Evolutionary conservation across 116 monocot genomes (phyloP).

Genomic region (Cymodocea nodosa): DNA sequence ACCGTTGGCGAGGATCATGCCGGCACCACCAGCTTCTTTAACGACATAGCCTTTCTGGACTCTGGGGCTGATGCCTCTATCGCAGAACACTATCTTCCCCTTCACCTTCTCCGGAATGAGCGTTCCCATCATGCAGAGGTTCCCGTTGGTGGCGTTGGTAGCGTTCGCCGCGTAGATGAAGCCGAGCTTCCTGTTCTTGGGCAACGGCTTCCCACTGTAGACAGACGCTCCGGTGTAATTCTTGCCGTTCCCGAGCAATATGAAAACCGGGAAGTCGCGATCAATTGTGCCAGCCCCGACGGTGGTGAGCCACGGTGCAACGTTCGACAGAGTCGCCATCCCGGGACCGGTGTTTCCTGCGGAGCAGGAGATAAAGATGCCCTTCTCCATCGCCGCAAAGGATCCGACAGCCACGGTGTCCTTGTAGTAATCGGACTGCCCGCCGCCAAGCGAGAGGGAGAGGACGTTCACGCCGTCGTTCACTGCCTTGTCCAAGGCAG

Average conservation of each 20-base stretch:
- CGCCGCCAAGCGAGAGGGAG: constrained; percentile 50
- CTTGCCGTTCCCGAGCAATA: constrained; percentile 28
- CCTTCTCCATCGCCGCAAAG: constrained; percentile 36
- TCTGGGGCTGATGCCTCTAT: constrained; percentile 16
- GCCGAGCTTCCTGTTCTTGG: constrained; percentile 13
- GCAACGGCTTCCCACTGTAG: constrained; percentile 27
- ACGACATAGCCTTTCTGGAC: constrained; percentile 20
- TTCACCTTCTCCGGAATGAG: constrained; percentile 25
- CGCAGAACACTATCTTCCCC: constrained; percentile 26
- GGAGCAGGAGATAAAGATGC: constrained; percentile 40
- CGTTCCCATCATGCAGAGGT: constrained; percentile 33
- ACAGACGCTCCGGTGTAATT: constrained; percentile 29
- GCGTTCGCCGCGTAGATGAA: constrained; percentile 45
- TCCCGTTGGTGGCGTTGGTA: constrained; percentile 24
- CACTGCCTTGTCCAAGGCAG: constrained; percentile 69
- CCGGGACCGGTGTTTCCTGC: constrained; percentile 45
- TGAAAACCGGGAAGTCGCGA: constrained; percentile 39
- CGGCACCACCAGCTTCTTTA: constrained; percentile 17
- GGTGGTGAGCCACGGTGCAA: constrained; percentile 52
- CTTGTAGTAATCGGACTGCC: constrained; percentile 22
- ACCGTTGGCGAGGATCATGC: constrained; percentile 18
- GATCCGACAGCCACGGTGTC: constrained; percentile 41
- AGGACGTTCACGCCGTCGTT: constrained; percentile 47
- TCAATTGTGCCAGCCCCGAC: constrained; percentile 53
- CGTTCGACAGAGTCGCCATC: constrained; percentile 27